Conservation (phyloP, 768 basidiomycete genomes). For the Boletus rex-veris region DNA sequence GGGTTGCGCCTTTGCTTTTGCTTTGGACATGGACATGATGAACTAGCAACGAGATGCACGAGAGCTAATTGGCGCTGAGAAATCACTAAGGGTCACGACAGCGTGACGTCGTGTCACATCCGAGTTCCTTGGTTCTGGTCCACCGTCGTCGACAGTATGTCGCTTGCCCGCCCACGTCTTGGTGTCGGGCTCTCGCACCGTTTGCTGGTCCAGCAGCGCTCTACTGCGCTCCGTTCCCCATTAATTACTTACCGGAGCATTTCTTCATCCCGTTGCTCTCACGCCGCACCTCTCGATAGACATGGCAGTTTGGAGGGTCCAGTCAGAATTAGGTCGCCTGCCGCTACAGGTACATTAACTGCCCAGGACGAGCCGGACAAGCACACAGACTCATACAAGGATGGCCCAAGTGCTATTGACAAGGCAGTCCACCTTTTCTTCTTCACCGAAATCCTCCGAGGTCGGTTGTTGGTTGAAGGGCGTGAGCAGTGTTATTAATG, state of each 20-base stretch:
- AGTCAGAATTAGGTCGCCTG: conserved; percentile 31
- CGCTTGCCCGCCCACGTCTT: conserved; percentile 51
- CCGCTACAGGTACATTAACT: conserved; percentile 31
- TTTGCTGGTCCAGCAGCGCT: conserved; percentile 27
- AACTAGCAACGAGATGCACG: conserved; percentile 7
- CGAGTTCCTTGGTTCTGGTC: conserved; percentile 5
- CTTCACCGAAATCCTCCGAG: conserved; percentile 97
- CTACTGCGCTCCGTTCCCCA: conserved; percentile 32
- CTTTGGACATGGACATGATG: conserved; percentile 51
- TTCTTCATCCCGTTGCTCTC: conserved; percentile 22
- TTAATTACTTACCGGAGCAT: conserved; percentile 45
- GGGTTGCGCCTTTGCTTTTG: conserved; percentile 54
- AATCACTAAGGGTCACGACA: conserved; percentile 16
- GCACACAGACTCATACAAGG: conserved; percentile 64
- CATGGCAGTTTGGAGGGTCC: conserved; percentile 22
- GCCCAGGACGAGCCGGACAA: conserved; percentile 45
- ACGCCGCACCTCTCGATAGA: conserved; percentile 17
- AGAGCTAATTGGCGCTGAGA: conserved; percentile 26
- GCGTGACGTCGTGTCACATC: conserved; percentile 29
- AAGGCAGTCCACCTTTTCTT: conserved; percentile 97
- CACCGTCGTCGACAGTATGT: conserved; percentile 40
- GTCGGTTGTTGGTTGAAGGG: conserved; percentile 42
- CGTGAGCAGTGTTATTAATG: conserved; percentile 7
- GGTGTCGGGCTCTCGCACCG: conserved; percentile 52
- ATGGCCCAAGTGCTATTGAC: conserved; percentile 87